Conservation (phyloP, 805 yeast species). For the Teunomyces atbi region DNA sequence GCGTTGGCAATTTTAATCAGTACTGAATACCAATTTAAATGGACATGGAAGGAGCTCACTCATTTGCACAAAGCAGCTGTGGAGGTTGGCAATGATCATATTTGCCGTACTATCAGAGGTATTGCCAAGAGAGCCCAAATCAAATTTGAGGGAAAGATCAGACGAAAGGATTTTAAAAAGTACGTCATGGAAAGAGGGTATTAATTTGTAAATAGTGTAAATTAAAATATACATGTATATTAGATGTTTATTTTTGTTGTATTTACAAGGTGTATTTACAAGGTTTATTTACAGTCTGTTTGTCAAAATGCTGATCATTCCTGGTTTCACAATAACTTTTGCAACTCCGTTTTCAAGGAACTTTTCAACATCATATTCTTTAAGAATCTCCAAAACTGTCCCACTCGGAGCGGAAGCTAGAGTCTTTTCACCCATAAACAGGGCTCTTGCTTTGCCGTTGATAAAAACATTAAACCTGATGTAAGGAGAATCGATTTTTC, state of each 20-base stretch:
- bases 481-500: slow-evolving; percentile 35
- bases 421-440: slow-evolving; percentile 32
- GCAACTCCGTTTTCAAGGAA: slow-evolving; percentile 26
- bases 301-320: slow-evolving; percentile 45
- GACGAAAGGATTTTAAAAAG: slow-evolving; percentile 31
- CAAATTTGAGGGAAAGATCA: slow-evolving; percentile 38
- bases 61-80: slow-evolving; percentile 29
- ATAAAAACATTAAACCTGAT: slow-evolving; percentile 59
- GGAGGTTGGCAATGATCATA: slow-evolving; percentile 29
- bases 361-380: not conserved
- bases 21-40: slow-evolving; percentile 64
- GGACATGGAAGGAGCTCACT: slow-evolving; percentile 52
- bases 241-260: slow-evolving; percentile 4
- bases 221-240: slow-evolving; percentile 6
- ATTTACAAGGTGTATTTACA: slow-evolving; percentile 8
- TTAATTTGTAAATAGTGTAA: slow-evolving; percentile 15
- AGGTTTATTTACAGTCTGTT: slow-evolving; percentile 13
- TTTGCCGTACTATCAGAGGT: slow-evolving; percentile 30
- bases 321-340: slow-evolving; percentile 55
- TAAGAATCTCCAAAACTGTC: slow-evolving; percentile 35
- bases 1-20: slow-evolving; percentile 68
- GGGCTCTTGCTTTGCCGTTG: slow-evolving; percentile 67
- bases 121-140: slow-evolving; percentile 36
- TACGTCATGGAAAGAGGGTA: slow-evolving; percentile 34
- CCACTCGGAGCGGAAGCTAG: slow-evolving; percentile 35